Evolutionary conservation across 164 flowering plant genomes (phyloP), one percentile per base, ranked within the genome.

Genomic region (Macadamia integrifolia): DNA sequence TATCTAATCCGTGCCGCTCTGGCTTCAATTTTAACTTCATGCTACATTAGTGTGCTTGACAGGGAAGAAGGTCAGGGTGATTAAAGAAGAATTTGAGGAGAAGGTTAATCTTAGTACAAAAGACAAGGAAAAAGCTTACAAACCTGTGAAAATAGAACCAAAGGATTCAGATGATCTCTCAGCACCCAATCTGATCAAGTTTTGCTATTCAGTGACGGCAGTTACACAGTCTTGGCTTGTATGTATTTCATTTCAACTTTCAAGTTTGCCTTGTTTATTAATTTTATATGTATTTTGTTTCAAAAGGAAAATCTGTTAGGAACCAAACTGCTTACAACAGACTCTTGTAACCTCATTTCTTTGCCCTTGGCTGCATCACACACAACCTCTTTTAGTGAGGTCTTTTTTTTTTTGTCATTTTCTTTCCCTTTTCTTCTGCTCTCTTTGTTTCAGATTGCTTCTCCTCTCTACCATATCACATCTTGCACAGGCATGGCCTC

Each of bases 191-290:
- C 17, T 56, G 29, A 68, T 14, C 18, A 14, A 46, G 15, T 42
- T 73, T 57, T 58, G 68, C 58, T 67, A 69, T 69, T 61, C 71
- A 18, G 74, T 66, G 11, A 17, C 71, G 15, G 31, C 29, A 58
- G 64, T 28, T n/a, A 15, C 35, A 17, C 71, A 43, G 62, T 63
- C 75, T 30, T 70, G 17, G 62, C 75, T 79, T n/a, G 81, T 79
- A 76, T 53, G 70, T 35, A 2, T 35, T 35, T 35, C 40, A 10
- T 14, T 49, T 4, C 15, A 10, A 10, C 15, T 8, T 4, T 49
- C 40, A 35, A 35, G 6, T 35, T 35, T 49, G 11, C 53, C 53
- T 1, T 8, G 11, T 4, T 3, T 10, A 14, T 49, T 49, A 49
- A 49, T 49, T 8, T 10, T 49, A 23, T 23, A 23, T 23, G 23